A percentile compares a stretch with the other conserved stretches of the same genome.
Conservation (phyloP, 345 rosid genomes). For the Gossypium mustelinum region DNA sequence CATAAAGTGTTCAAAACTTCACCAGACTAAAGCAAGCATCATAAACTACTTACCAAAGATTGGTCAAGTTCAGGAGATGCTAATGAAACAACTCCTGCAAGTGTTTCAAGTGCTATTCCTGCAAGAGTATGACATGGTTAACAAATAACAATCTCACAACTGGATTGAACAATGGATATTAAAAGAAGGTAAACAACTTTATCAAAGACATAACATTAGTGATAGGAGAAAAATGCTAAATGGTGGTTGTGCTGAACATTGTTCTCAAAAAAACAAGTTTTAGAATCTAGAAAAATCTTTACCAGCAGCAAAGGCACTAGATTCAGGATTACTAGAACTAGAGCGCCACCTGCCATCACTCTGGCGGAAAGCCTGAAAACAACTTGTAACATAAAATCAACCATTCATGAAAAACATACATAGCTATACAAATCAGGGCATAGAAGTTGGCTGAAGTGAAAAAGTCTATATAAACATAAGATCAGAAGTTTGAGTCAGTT, state of each 20-base stretch:
- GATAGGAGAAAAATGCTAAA: neutral
- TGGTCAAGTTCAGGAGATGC: slow-evolving; percentile 72
- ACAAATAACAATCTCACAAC: neutral
- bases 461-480: neutral
- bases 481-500: neutral
- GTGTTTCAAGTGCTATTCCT: slow-evolving; percentile 89
- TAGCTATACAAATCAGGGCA: neutral
- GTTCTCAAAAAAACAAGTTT: neutral
- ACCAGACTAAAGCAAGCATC: neutral
- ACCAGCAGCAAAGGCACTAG: slow-evolving; percentile 95
- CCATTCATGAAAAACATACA: slow-evolving; percentile 1
- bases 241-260: neutral
- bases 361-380: slow-evolving; percentile 79
- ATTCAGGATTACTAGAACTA: slow-evolving; percentile 68
- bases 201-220: neutral
- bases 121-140: slow-evolving; percentile 21
- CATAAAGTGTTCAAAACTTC: neutral
- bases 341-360: slow-evolving; percentile 94
- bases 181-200: slow-evolving; percentile 1
- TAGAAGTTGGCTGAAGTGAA: neutral
- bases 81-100: slow-evolving; percentile 78
- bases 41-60: slow-evolving; percentile 57
- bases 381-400: slow-evolving; percentile 23
- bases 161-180: neutral
- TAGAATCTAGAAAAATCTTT: slow-evolving; percentile 16